phyloP scores from a whole-genome alignment of 2,329 filamentous ascomycete genomes.

The Phialocephala subalpina region DNA sequence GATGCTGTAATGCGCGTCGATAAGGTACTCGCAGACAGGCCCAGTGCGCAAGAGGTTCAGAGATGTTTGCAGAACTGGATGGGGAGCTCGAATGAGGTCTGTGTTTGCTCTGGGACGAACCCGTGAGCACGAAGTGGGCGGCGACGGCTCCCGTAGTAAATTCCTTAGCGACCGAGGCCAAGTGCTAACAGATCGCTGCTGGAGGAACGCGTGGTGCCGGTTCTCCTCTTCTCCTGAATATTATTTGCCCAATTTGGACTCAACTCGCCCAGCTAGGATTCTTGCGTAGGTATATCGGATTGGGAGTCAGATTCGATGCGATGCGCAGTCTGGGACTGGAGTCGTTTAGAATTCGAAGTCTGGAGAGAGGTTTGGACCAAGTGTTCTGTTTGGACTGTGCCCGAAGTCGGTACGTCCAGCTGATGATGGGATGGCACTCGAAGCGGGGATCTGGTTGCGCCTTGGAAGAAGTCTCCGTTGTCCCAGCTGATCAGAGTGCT shows the following conservation, averaged over 20 bases:
- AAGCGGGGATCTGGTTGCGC: constrained; percentile 8
- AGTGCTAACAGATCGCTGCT: constrained; percentile 9
- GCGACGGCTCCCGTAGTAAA: constrained; percentile 13
- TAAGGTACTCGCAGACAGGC: constrained; percentile 5
- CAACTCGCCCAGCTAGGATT: background rate
- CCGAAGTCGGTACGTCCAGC: background rate
- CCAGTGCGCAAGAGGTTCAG: background rate
- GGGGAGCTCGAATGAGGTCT: constrained; percentile 19
- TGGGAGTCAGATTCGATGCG: constrained; percentile 1
- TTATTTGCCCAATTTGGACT: no score
- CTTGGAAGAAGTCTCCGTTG: background rate
- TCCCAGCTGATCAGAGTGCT: constrained; percentile 7
- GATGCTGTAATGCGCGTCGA: constrained; percentile 1
- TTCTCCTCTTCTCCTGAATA: background rate
- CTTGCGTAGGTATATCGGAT: background rate
- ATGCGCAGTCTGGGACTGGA: background rate
- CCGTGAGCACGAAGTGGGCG: background rate
- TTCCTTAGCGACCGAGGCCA: constrained; percentile 33
- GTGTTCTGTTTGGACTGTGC: constrained; percentile 5
- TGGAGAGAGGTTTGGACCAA: constrained; percentile 8
- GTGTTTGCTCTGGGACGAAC: constrained; percentile 17
- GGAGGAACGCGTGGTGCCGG: constrained; percentile 14
- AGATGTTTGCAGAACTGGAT: constrained; percentile 8
- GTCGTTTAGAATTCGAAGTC: background rate
- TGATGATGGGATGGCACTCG: background rate